Base-by-base conservation (phyloP, 345 rosid species). In the Aurinia saxatilis region DNA sequence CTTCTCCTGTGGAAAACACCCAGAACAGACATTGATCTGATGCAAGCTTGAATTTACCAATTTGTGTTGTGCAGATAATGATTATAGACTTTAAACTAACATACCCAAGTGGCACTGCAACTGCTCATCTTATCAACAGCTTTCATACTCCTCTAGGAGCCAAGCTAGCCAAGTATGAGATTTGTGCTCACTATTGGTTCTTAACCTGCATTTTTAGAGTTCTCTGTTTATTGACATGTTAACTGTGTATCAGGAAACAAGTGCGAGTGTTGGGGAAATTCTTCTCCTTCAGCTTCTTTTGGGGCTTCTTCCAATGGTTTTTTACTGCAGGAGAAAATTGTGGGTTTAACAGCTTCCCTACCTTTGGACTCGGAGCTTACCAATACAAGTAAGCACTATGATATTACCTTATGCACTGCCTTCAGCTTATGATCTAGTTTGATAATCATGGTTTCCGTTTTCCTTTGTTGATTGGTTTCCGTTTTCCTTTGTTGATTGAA, bases 81-180 rank as follows among this genome's bases (percentile, higher is more conserved):
- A 83, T 91, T 18, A 50, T 84, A 73, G 85, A 80, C 73, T 88
- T 84, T 77, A 91, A 81, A 55, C 57, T 91, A 54, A 88, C 95
- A 50, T 88, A 91, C 51, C 96, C 98, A 11, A 88, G 96, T 57
- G 98, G 98, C 31, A 88, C 98, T 7, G 96, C 98, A 12, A 91
- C 96, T 46, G 95, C 98, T 17, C 85, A 78, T 65, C 96, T 91
- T 9, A 84, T 91, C 78, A 91, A 91, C 73, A 84, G 96, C 54
- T 91, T 91, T 56, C 98, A 91, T 71, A 91, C 98, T 0, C 98
- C 98, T 5, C 87, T 72, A 73, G 98, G 98, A 19, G 98, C 98
- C 54, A 78, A 77, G 72, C 76, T 88, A 44, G 98, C 98, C 31
- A 84, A 81, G 97, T 90, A 78, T 64, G 71, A 30, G 2, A 12